Percentiles rank a stretch among this genome's conserved stretches.
These are phyloP conservation scores for Bimuria novae-zelandiae DNA, from an alignment of 2,329 filamentous ascomycete species.

Conservation along the genomic window DNA sequence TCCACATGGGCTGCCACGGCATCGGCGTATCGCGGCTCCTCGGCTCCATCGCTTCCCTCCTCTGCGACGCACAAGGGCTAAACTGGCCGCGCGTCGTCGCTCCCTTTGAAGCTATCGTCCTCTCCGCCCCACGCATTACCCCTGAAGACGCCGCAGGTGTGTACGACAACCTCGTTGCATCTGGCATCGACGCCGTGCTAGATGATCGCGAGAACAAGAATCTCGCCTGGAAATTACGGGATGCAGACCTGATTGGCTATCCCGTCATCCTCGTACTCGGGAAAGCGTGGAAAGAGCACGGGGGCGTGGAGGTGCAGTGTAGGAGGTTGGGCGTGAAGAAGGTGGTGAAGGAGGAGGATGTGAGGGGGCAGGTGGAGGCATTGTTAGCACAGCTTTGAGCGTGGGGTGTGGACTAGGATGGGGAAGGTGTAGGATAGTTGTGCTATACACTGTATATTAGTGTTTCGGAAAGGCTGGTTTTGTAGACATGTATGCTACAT, in stretches of 20 bases:
- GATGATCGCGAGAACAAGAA: constrained; percentile 57
- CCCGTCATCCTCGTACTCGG: constrained; percentile 82
- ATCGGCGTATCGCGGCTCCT: constrained; percentile 92
- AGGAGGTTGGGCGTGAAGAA: constrained; percentile 67
- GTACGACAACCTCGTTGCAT: constrained; percentile 62
- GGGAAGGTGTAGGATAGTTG: no score
- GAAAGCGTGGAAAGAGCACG: constrained; percentile 35
- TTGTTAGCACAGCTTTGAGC: constrained; percentile 27
- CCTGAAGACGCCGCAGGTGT: constrained; percentile 60
- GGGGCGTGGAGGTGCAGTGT: constrained; percentile 76
- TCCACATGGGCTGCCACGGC: constrained; percentile 96
- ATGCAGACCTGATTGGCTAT: constrained; percentile 89
- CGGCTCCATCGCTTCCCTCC: constrained; percentile 78
- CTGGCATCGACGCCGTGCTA: constrained; percentile 34
- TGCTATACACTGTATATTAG: no score
- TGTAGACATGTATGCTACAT: no score
- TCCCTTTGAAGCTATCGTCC: constrained; percentile 76
- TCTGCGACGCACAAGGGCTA: constrained; percentile 70
- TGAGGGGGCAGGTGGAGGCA: constrained; percentile 50
- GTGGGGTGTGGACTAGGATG: neutral
- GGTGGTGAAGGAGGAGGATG: constrained; percentile 57
- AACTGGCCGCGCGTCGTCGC: constrained; percentile 89
- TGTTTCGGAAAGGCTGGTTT: no score
- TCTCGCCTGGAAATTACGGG: constrained; percentile 83
- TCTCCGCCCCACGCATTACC: constrained; percentile 56